phyloP scores from a whole-genome alignment of 768 basidiomycete genomes.

The Boletellus ananas region DNA sequence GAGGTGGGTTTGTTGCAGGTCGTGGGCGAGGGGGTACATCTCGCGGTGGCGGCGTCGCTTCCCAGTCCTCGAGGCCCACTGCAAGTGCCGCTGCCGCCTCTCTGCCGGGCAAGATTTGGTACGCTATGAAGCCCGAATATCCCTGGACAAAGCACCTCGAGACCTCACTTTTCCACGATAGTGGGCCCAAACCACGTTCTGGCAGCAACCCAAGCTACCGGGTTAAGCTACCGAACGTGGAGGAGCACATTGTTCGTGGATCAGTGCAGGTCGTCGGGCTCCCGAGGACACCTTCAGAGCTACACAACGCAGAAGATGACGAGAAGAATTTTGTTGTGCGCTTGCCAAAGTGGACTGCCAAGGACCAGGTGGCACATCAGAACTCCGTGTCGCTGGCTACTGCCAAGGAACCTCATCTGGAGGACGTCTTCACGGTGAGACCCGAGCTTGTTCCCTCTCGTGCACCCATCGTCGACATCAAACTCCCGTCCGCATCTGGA shows the following conservation, averaged over 20 bases:
- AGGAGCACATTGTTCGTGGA: conserved; percentile 42
- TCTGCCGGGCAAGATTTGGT: conserved; percentile 56
- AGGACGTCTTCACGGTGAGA: conserved; percentile 58
- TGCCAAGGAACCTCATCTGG: conserved; percentile 39
- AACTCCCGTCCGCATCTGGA: conserved; percentile 29
- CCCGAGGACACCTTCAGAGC: conserved; percentile 17
- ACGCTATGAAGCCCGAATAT: conserved; percentile 70
- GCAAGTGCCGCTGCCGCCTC: conserved; percentile 25
- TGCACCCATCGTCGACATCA: conserved; percentile 23
- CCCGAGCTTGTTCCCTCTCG: conserved; percentile 40
- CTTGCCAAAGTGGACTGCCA: conserved; percentile 43
- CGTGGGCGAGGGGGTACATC: conserved; percentile 47
- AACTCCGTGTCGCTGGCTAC: conserved; percentile 20
- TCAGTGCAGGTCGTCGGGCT: conserved; percentile 12
- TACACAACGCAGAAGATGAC: conserved; percentile 36
- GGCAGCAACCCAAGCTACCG: conserved; percentile 54
- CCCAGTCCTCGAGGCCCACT: conserved; percentile 31
- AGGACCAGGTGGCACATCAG: conserved; percentile 29
- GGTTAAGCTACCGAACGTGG: conserved; percentile 58
- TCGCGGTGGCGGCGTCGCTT: conserved; percentile 38
- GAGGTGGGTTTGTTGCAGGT: conserved; percentile 42
- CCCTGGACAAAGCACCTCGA: conserved; percentile 85
- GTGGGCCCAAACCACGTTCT: conserved; percentile 52
- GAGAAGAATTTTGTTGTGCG: conserved; percentile 52
- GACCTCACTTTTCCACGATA: conserved; percentile 64